Percentiles rank a stretch among this genome's conserved stretches.
Conservation (phyloP, 805 yeast genomes). For the Zygosaccharomyces bailii region DNA sequence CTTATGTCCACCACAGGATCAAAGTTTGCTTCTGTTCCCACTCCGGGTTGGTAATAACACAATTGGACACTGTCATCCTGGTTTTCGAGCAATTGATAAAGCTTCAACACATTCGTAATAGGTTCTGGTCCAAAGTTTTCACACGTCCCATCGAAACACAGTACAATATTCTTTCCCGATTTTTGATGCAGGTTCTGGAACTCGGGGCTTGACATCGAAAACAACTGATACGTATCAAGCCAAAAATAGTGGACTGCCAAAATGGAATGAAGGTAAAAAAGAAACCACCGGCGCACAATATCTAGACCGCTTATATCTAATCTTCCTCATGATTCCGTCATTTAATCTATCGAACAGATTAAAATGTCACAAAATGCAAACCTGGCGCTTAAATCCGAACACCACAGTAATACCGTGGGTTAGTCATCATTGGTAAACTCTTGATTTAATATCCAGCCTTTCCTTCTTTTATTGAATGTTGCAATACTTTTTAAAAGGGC, state of each 20-base stretch:
- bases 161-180: constrained; percentile 42
- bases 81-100: constrained; percentile 51
- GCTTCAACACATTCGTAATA: constrained; percentile 50
- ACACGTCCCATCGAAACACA: constrained; percentile 64
- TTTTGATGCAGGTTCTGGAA: background rate
- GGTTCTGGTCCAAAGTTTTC: constrained; percentile 56
- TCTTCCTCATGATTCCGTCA: too few species aligned
- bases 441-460: constrained; percentile 64
- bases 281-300: too few species aligned
- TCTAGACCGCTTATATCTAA: too few species aligned
- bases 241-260: background rate
- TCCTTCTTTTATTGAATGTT: constrained; percentile 53
- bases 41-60: constrained; percentile 68
- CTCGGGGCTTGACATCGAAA: constrained; percentile 1
- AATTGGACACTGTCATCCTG: constrained; percentile 40
- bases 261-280: background rate
- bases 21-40: constrained; percentile 51
- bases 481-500: constrained; percentile 68
- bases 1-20: constrained; percentile 30
- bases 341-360: too few species aligned
- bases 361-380: constrained; percentile 10
- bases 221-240: background rate
- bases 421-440: constrained; percentile 40
- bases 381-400: constrained; percentile 9
- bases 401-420: background rate